Percentiles rank a stretch among this genome's conserved stretches.
These are phyloP conservation scores for Jatropha podagrica DNA, from an alignment of 441 rosid species.

Conservation along the genomic window DNA sequence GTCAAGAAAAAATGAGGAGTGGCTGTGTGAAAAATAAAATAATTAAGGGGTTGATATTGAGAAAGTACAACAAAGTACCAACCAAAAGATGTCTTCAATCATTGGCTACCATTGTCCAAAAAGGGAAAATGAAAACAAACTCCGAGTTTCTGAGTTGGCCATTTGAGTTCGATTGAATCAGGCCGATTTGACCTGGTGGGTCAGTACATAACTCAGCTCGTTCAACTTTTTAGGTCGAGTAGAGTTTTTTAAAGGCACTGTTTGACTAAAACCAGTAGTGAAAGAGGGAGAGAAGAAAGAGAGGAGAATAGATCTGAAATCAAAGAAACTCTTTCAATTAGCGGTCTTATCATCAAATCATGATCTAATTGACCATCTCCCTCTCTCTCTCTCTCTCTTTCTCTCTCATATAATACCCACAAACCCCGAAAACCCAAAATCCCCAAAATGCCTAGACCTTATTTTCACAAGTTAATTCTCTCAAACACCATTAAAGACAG, in stretches of 20 bases:
- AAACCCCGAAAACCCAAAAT: not conserved
- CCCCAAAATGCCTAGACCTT: conserved; percentile 80
- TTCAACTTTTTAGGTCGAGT: conserved; percentile 36
- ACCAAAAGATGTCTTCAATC: conserved; percentile 7
- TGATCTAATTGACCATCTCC: conserved; percentile 25
- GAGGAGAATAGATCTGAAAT: conserved; percentile 44
- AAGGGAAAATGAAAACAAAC: not conserved
- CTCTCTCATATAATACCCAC: conserved; percentile 11
- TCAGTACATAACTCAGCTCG: conserved; percentile 22
- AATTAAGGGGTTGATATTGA: not conserved
- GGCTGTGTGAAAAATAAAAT: not conserved
- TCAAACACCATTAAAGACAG: conserved; percentile 64
- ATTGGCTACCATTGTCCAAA: not conserved
- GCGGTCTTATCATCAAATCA: conserved; percentile 26
- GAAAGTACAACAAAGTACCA: conserved; percentile 25
- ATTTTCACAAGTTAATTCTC: conserved; percentile 86
- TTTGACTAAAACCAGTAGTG: conserved; percentile 40
- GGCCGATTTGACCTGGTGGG: not conserved
- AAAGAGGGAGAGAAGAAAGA: conserved; percentile 15
- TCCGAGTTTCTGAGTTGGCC: not conserved
- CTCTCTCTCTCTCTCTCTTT: conserved; percentile 17
- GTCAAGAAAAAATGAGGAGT: too few relatives aligned
- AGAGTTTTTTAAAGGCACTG: conserved; percentile 21
- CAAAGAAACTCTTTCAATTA: conserved; percentile 24
- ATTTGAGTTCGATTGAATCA: not conserved